Evolutionary conservation across 2,329 filamentous ascomycete genomes (phyloP), one percentile per base, ranked within the genome.

Genomic region (Trichoderma polysporum): DNA sequence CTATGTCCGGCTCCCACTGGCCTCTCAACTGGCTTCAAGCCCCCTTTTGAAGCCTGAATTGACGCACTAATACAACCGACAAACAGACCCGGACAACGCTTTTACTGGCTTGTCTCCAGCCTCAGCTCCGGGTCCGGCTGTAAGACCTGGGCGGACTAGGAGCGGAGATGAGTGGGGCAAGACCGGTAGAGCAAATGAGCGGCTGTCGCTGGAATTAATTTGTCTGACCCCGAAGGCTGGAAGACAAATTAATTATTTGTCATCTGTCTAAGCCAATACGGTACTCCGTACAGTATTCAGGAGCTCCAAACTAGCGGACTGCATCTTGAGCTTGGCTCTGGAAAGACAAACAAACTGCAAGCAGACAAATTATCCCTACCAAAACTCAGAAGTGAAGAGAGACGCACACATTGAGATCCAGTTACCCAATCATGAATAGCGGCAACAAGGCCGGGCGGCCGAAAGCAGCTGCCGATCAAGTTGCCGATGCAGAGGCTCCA

Each of bases 171-270:
- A 25, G 60, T 45, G 50, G 49, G 39, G n/a, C 49, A n/a, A 19
- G 9, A 0, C 60, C 49, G 60, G 49, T 31, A 33, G 31, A 41
- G 35, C 60, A 29, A 62, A 53, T 53, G 5, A 35, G 33, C 49
- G 35, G 27, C 49, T 37, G 35, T 41, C n/a, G 33, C 25, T 47
- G 13, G 50, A 64, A 47, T 64, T 64, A 64, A 64, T 64, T 64
- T 64, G 60, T 64, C 60, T 64, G 27, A 25, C 13, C 9, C 17
- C 22, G 41, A 19, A n/a, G 41, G 41, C 1, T 45, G 5, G 7
- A 2, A 45, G 49, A 54, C 49, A 63, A 63, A 53, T 35, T 56
- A 47, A 35, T 56, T 27, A 45, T 64, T 64, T 54, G 60, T 64
- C 60, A 64, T 52, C 60, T 41, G 27, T 37, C 12, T 35, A 37